Evolutionary conservation across 78 protist species (phyloP), one percentile per base, ranked within the genome.

Genomic region (slime mould (Dictyostelium discoideum)): DNA sequence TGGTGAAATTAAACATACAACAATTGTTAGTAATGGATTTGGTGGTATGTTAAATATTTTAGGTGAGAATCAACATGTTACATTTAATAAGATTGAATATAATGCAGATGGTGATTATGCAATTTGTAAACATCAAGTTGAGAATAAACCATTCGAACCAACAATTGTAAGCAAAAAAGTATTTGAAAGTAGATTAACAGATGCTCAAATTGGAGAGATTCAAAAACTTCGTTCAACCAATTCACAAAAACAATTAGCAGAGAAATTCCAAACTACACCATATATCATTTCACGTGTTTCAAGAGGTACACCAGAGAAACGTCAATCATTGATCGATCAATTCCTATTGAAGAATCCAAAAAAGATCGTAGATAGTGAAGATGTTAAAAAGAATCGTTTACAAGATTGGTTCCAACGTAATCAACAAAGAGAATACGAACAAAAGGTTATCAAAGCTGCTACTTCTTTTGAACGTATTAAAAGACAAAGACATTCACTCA

Each of bases 391-490:
- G 29, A 10, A 0, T 9, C 77, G 93, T 44, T 29, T 79, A 24
- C 39, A 77, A 13, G 37, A 57, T 5, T 87, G 93, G 93, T 4
- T 42, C 7, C 39, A 18, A 24, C 80, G 78, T 44, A 65, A 40
- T 6, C 54, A 79, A 54, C 93, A 87, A 37, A 76, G 93, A 48
- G 93, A 87, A 37, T 87, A 79, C 32, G 93, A 87, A 16, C 37
- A n/a, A n/a, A 87, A 87, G 11, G 93, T 87, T 6, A 20, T 87
- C 7, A 87, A 37, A 8, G n/a, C 81, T 13, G 93, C 93, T 8
- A 2, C 44, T 18, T 22, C 67, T 29, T 44, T 78, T 39, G 86
- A 79, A n/a, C 57, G 84, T 14, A 24, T 24, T 2, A 57, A 14
- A 13, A 5, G n/a, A 37, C 82, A 50, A 4, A 87, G 86, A 80